Conservation (phyloP, 768 basidiomycete genomes). For the Cystobasidium tubakii region DNA sequence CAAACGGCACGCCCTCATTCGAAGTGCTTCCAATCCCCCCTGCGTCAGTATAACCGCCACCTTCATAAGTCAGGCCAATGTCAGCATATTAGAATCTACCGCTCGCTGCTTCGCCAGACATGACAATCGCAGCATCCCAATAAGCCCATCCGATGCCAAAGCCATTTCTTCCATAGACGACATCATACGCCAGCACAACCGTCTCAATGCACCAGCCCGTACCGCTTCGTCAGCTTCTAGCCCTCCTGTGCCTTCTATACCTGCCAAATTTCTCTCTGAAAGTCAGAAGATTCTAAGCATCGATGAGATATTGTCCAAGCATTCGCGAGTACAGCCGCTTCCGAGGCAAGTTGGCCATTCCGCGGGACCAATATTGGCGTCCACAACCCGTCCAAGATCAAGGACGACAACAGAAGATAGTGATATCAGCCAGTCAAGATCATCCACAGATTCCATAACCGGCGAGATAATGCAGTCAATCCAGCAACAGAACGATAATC, state of each 20-base stretch:
- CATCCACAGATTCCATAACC: slow-evolving; percentile 79
- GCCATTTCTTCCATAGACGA: slow-evolving; percentile 9
- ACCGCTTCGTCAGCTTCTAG: neutral
- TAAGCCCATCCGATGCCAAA: neutral
- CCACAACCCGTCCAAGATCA: slow-evolving; percentile 14
- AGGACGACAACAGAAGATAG: slow-evolving; percentile 6
- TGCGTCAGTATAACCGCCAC: no score
- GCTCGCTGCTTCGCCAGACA: neutral
- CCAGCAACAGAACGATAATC: neutral
- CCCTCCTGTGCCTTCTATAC: slow-evolving; percentile 21
- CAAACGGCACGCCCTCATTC: neutral
- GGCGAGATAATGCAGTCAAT: slow-evolving; percentile 71
- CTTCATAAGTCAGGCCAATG: neutral
- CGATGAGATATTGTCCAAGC: slow-evolving; percentile 46
- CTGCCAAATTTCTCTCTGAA: neutral
- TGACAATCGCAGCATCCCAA: neutral
- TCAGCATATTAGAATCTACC: neutral
- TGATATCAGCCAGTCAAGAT: slow-evolving; percentile 51
- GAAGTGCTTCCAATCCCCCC: no score
- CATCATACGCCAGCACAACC: neutral
- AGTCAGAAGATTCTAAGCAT: slow-evolving; percentile 43
- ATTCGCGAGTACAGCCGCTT: slow-evolving; percentile 38
- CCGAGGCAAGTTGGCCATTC: slow-evolving; percentile 32
- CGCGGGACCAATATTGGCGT: slow-evolving; percentile 40
- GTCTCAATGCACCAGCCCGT: neutral